Percentiles rank a stretch among this genome's conserved stretches.
phyloP scores from a whole-genome alignment of 345 rosid genomes.

The Camelina hispida region DNA sequence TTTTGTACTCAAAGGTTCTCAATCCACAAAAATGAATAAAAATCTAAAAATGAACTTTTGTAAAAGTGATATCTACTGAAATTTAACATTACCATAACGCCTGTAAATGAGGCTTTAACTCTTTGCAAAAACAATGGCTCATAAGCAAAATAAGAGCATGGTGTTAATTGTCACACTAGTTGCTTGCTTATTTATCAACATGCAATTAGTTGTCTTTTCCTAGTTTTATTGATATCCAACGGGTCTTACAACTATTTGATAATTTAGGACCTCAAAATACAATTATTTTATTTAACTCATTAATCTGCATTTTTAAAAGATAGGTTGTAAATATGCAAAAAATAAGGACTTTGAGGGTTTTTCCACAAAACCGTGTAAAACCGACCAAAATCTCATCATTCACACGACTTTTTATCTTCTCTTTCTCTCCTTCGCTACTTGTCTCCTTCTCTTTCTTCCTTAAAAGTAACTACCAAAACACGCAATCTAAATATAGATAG shows the following conservation, averaged over 20 bases:
- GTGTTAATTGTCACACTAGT: slow-evolving; percentile 2
- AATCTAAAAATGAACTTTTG: neutral
- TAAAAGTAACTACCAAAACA: neutral
- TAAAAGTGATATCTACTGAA: neutral
- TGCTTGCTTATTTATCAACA: neutral
- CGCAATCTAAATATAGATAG: neutral
- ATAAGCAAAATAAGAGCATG: neutral
- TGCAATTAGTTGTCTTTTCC: neutral
- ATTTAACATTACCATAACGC: neutral
- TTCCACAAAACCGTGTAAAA: neutral
- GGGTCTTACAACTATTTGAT: neutral
- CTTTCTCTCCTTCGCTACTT: neutral
- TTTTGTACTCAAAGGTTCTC: neutral
- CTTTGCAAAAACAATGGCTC: neutral
- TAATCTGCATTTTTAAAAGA: too few species aligned
- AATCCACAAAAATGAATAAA: neutral
- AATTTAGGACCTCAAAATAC: too few species aligned
- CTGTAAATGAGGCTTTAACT: neutral
- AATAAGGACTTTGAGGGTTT: too few species aligned
- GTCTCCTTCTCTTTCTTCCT: neutral
- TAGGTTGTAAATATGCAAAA: too few species aligned
- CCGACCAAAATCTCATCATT: neutral
- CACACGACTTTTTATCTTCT: neutral
- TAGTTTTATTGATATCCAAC: neutral
- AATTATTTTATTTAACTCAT: too few species aligned